These are phyloP conservation scores for Mitosporidium daphniae DNA, from an alignment of 371 early-diverging fungal genomes.

Conservation along the genomic window DNA sequence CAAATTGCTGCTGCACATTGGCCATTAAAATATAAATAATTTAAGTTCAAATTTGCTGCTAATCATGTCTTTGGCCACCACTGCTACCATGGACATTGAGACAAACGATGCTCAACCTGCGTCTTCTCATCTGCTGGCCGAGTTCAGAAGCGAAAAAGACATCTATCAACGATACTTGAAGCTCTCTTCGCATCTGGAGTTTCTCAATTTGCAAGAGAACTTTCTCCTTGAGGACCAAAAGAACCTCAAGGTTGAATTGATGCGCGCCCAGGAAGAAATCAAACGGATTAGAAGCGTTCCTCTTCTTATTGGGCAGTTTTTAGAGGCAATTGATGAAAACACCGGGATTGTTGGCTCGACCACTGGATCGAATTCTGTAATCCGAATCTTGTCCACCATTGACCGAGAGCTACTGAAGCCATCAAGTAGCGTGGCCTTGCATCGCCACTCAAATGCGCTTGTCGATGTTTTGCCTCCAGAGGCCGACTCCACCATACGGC, in stretches of 20 bases:
- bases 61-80: too few relatives aligned
- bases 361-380: constrained; percentile 72
- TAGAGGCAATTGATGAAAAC: constrained; percentile 87
- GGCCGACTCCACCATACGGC: constrained; percentile 10
- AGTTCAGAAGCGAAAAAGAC: too few relatives aligned
- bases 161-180: constrained; percentile 65
- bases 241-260: constrained; percentile 70
- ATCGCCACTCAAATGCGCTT: constrained; percentile 88
- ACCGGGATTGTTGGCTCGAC: constrained; percentile 91
- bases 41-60: too few relatives aligned
- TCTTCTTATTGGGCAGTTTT: constrained; percentile 90
- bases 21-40: too few relatives aligned
- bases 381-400: constrained; percentile 79
- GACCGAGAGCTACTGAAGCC: constrained; percentile 93
- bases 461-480: constrained; percentile 15
- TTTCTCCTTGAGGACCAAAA: constrained; percentile 92
- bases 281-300: constrained; percentile 95
- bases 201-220: constrained; percentile 82
- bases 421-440: constrained; percentile 74
- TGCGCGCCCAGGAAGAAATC: constrained; percentile 64
- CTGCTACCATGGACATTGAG: too few relatives aligned
- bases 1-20: too few relatives aligned
- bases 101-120: too few relatives aligned
- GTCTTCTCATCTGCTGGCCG: too few relatives aligned
- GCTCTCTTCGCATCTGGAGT: constrained; percentile 65